Evolutionary conservation across 129 eudicot genomes (phyloP), one percentile per base, ranked within the genome.

Genomic region (Lonicera japonica): DNA sequence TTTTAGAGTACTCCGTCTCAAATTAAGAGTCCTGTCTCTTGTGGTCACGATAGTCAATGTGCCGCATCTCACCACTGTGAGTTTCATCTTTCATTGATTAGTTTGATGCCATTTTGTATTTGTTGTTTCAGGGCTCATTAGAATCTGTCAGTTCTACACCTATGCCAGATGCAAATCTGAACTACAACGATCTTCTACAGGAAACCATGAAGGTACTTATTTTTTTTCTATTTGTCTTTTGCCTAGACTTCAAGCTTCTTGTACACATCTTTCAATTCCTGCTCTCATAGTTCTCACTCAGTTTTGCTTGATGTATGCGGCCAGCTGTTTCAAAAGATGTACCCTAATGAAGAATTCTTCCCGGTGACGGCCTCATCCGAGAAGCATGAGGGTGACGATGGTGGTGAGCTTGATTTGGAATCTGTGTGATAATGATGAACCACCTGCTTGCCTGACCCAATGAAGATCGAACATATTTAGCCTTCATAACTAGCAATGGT

Each of bases 161-260:
- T 23, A 78, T 86, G 56, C 96, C 99, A 34, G 99, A 92, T 60
- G 91, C 79, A 64, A 77, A 76, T 70, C 71, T 92, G 60, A 83
- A 77, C 70, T 85, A 87, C 73, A 71, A 76, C 47, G 61, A 72
- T 70, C 77, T 88, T 70, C 38, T 92, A 21, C 70, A 68, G 43
- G 76, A 69, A 65, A 80, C 89, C 39, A 63, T 52, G 66, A 78
- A 82, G 99, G 99, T 88, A 76, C 11, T 25, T 54, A 7, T 39
- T 13, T 24, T 23, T 16, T 20, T 21, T 50, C 57, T 46, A 5
- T 21, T 18, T 52, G 14, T 2, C 14, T 21, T 19, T 13, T 36
- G 57, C 56, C 19, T 3, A 29, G 36, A 29, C 36, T 3, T 43
- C 3, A 34, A n/a, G 5, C 25, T 38, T 46, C 2, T 15, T 36